Evolutionary conservation across 129 eudicot species (phyloP), one percentile per base, ranked within the genome.

Genomic region (Tagetes patula): DNA sequence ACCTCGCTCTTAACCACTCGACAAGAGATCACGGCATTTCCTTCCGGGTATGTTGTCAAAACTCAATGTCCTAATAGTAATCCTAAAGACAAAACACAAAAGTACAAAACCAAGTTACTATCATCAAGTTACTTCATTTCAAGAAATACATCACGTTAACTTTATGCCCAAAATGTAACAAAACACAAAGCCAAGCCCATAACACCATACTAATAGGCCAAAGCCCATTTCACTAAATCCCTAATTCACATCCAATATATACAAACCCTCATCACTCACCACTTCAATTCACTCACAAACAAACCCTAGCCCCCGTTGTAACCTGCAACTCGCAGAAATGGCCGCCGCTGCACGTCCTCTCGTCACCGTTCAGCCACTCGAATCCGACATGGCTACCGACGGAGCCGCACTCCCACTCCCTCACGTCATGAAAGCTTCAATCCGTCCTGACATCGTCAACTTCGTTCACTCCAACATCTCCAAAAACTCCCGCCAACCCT

Each of bases 401-500:
- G 77, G 83, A 1, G 49, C 82, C 42, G 73, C 54, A 27, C 48
- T 89, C 33, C 94, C 96, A 0, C 83, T 92, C 14, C 96, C 97
- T 1, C 84, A 84, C 80, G 94, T 92, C 62, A 87, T 92, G 96
- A 89, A 85, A 58, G 81, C 94, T 30, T 76, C 96, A 5, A 89
- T 92, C 84, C 85, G 96, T 1, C 96, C 96, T 3, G 97, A 92
- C 76, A 65, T 92, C 46, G 94, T 89, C 60, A 80, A 76, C 66
- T 85, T 76, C 49, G 93, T 87, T 1, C 97, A 92, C 81, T 73
- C 83, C 65, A 73, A 85, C 74, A 84, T 87, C 70, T 84, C 89
- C 38, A 91, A 91, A 6, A 91, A 91, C 83, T 60, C 91, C 9
- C 95, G 97, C 9, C 95, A 91, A 20, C 95, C 97, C 56, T 87